Evolutionary conservation across 371 early-diverging fungal genomes (phyloP), one percentile per base, ranked within the genome.

Genomic region (Mortierella sp.): DNA sequence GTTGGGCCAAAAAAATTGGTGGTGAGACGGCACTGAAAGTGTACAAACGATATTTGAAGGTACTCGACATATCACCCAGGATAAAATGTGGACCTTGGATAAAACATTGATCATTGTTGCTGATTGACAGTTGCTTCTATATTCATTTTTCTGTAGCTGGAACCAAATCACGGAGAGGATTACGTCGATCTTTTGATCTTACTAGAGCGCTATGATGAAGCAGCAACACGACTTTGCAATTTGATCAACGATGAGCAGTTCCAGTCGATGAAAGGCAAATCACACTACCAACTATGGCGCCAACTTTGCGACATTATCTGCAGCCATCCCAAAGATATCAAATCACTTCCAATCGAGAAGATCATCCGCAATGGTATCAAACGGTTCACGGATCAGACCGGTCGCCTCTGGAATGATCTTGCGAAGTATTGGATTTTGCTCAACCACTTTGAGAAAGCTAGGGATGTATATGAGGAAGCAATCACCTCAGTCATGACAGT

Each of bases 381-480:
- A 67, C 87, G 94, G 47, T 97, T 95, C 67, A 88, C 95, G 19
- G 94, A 96, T 80, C 94, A 95, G 78, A 94, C 93, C 2, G 98
- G 97, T 32, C 89, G 92, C 69, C 84, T 97, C 58, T 98, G 98
- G 93, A 92, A 92, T 66, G 90, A 93, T 55, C 87, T 98, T 32
- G 98, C 97, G 7, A 88, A 88, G 78, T 96, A 93, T 77, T 94
- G 92, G 89, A 94, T 96, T 43, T 87, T 93, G 53, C 86, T 88
- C 59, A 93, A 91, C 19, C 90, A 92, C 66, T 86, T 94, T 62
- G 98, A 97, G 75, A 93, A 89, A 67, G 94, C 86, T 1, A 84
- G 97, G 19, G 97, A 96, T 79, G 94, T 98, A 2, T 99, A 93
- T 73, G 98, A 97, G 85, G 97, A 98, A 78, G 98, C 95, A 0